These are phyloP conservation scores for Eimeria tenella DNA, from an alignment of 169 alveolate species.

Conservation along the genomic window DNA sequence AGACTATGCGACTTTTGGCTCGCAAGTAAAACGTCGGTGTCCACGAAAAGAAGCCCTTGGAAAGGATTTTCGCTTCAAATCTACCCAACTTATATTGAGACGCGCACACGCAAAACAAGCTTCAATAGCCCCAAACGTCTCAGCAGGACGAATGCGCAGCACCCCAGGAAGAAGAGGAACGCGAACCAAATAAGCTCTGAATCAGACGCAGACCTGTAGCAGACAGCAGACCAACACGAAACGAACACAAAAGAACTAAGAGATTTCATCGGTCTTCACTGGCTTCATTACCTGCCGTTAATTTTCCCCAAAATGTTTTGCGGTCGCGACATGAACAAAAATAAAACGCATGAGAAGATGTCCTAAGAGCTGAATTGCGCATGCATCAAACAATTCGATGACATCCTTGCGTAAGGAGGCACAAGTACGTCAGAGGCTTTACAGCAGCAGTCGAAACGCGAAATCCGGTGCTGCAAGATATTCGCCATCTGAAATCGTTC, in stretches of 20 bases:
- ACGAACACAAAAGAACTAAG: neutral
- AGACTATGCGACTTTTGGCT: too few relatives aligned
- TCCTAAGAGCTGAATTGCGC: too few relatives aligned
- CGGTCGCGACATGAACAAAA: neutral
- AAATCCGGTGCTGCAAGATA: neutral
- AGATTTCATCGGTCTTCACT: too few relatives aligned
- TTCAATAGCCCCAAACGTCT: slow-evolving; percentile 71
- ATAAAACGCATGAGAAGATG: neutral
- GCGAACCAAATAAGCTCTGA: slow-evolving; percentile 81
- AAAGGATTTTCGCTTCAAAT: too few relatives aligned
- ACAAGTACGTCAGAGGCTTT: neutral
- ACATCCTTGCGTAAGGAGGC: neutral
- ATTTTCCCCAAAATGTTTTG: neutral
- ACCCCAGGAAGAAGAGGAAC: slow-evolving; percentile 82
- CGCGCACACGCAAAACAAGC: slow-evolving; percentile 54
- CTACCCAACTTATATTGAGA: too few relatives aligned
- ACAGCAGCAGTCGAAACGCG: neutral
- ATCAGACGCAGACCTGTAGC: slow-evolving; percentile 78
- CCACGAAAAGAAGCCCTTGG: neutral
- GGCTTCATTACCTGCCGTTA: too few relatives aligned
- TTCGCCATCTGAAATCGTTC: neutral
- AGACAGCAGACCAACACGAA: neutral
- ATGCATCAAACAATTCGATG: neutral
- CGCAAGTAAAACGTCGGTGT: neutral
- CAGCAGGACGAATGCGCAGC: slow-evolving; percentile 81